phyloP scores from a whole-genome alignment of 768 basidiomycete genomes.

The Pleurotus djamor region DNA sequence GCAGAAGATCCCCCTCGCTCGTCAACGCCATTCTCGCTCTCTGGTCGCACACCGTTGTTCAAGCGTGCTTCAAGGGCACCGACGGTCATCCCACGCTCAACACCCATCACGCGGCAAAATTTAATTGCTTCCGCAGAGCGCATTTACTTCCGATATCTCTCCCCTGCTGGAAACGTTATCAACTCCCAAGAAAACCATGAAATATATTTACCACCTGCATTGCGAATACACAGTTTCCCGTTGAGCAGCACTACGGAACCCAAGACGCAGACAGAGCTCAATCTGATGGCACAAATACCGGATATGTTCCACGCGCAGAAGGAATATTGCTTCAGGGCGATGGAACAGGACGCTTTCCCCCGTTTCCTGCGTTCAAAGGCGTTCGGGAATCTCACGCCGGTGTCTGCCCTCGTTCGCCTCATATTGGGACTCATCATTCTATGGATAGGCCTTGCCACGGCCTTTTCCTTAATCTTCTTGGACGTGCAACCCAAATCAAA shows the following conservation, averaged over 20 bases:
- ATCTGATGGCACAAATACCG: constrained; percentile 84
- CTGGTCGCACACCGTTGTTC: constrained; percentile 74
- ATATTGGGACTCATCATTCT: constrained; percentile 81
- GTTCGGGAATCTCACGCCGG: constrained; percentile 95
- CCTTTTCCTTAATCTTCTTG: constrained; percentile 90
- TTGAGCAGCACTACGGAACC: constrained; percentile 75
- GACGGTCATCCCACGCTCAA: constrained; percentile 88
- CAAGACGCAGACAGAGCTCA: constrained; percentile 62
- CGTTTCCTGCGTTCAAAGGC: constrained; percentile 95
- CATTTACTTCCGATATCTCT: constrained; percentile 93
- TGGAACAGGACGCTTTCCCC: constrained; percentile 95
- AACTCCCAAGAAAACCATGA: constrained; percentile 91
- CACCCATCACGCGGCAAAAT: constrained; percentile 87
- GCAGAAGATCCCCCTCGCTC: constrained; percentile 55
- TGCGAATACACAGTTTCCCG: constrained; percentile 91
- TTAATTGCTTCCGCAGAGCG: constrained; percentile 93
- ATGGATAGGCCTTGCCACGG: constrained; percentile 93
- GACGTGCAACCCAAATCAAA: constrained; percentile 91
- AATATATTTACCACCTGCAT: constrained; percentile 92
- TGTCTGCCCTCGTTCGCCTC: constrained; percentile 85
- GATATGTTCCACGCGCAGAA: constrained; percentile 98
- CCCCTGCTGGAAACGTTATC: constrained; percentile 71
- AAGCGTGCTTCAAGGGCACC: constrained; percentile 86
- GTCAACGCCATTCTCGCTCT: constrained; percentile 77
- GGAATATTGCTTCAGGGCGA: constrained; percentile 93